A percentile compares a stretch with the other conserved stretches of the same genome.
Evolutionary conservation across 208 protist species (phyloP).

Genomic region (Wallacemonas sp.): DNA sequence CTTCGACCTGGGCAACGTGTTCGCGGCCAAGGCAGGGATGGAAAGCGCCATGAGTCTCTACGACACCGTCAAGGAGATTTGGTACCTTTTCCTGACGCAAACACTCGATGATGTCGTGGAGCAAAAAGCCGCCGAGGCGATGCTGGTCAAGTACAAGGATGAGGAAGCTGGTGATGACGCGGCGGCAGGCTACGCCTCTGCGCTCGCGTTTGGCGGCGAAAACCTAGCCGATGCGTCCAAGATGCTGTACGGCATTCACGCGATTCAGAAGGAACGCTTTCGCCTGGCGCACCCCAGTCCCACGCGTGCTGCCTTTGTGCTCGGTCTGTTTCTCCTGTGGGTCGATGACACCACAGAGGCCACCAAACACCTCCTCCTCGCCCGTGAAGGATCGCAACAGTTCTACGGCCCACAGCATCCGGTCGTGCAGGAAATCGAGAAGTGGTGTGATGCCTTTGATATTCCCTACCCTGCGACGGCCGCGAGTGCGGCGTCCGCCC

Average conservation of each 20-base stretch:
- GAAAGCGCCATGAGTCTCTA: slow-evolving; percentile 88
- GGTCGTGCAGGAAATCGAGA: slow-evolving; percentile 78
- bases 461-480: slow-evolving; percentile 27
- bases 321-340: slow-evolving; percentile 87
- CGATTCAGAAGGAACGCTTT: slow-evolving; percentile 85
- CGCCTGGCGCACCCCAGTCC: slow-evolving; percentile 63
- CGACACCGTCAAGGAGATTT: slow-evolving; percentile 88
- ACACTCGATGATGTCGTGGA: slow-evolving; percentile 64
- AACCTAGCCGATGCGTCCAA: slow-evolving; percentile 84
- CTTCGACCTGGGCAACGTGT: slow-evolving; percentile 92
- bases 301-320: slow-evolving; percentile 70
- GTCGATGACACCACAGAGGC: slow-evolving; percentile 64
- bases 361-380: slow-evolving; percentile 37
- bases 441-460: slow-evolving; percentile 72
- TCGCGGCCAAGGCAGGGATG: slow-evolving; percentile 85
- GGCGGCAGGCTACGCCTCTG: slow-evolving; percentile 55
- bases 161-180: slow-evolving; percentile 44
- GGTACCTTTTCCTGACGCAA: slow-evolving; percentile 55
- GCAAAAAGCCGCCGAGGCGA: slow-evolving; percentile 46
- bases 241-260: slow-evolving; percentile 85
- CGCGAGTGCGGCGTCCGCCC: not conserved
- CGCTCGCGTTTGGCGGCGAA: slow-evolving; percentile 70
- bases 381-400: slow-evolving; percentile 47
- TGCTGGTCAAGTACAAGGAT: slow-evolving; percentile 73
- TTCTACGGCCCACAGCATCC: slow-evolving; percentile 84